Conservation (phyloP, 2,329 filamentous ascomycete genomes). For the Stachybotrys elegans region DNA sequence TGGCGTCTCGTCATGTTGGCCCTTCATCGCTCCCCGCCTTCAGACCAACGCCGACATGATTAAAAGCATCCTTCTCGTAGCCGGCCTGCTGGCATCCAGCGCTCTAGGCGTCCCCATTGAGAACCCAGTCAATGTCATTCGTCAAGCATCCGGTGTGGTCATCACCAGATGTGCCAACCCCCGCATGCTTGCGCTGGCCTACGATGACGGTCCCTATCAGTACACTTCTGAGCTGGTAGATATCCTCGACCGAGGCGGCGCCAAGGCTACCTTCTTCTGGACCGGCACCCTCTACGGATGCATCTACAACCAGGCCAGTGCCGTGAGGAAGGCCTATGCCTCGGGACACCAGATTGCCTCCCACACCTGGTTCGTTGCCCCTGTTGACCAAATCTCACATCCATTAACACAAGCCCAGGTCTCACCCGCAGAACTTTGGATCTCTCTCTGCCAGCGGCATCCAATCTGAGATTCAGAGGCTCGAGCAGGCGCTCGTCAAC, state of each 20-base stretch:
- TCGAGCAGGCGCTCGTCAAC: conserved; percentile 46
- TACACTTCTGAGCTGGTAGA: conserved; percentile 46
- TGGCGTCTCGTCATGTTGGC: no score
- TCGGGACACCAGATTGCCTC: conserved; percentile 49
- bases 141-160: conserved; percentile 36
- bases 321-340: conserved; percentile 48
- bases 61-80: no score
- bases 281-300: conserved; percentile 46
- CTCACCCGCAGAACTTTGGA: conserved; percentile 38
- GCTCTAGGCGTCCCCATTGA: conserved; percentile 25
- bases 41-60: no score
- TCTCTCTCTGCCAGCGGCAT: conserved; percentile 32
- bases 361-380: conserved; percentile 51
- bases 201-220: conserved; percentile 47
- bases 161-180: conserved; percentile 39
- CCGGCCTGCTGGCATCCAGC: no score
- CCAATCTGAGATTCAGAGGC: conserved; percentile 41
- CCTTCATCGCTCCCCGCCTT: no score
- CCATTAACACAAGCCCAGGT: no score
- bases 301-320: conserved; percentile 43
- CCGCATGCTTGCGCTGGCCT: conserved; percentile 44
- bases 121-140: conserved; percentile 34
- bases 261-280: conserved; percentile 50
- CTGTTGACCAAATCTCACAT: no score
- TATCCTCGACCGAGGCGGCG: conserved; percentile 39